phyloP scores from a whole-genome alignment of 2,329 filamentous ascomycete genomes.

The Pyrenochaeta sp. region DNA sequence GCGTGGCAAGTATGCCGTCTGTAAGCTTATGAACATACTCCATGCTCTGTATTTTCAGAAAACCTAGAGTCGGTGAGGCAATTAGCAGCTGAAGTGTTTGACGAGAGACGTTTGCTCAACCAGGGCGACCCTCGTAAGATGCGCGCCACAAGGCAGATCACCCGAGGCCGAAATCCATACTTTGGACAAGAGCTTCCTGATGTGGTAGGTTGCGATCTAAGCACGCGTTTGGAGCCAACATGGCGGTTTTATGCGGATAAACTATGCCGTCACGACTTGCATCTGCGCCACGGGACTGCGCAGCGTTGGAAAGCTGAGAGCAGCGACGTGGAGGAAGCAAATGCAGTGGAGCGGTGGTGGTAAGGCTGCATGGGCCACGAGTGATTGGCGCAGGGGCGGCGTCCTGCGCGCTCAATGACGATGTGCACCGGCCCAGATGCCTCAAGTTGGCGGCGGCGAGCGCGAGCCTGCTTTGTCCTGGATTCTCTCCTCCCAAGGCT shows the following conservation, averaged over 20 bases:
- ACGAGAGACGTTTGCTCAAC: too few relatives aligned
- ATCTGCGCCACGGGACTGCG: conserved; percentile 8
- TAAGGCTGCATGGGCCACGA: conserved; percentile 10
- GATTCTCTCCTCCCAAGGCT: conserved; percentile 16
- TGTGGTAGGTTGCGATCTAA: conserved; percentile 25
- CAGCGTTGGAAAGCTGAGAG: not conserved
- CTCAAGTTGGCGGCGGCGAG: conserved; percentile 16
- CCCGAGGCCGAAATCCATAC: conserved; percentile 30
- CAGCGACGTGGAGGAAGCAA: not conserved
- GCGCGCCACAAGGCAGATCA: conserved; percentile 33
- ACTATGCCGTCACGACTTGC: not conserved
- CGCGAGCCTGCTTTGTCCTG: conserved; percentile 19
- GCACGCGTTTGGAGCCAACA: conserved; percentile 7
- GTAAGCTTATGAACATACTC: too few relatives aligned
- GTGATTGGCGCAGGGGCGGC: conserved; percentile 35
- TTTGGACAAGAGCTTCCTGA: conserved; percentile 23
- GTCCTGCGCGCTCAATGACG: conserved; percentile 28
- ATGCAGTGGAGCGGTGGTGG: conserved; percentile 7
- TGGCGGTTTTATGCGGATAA: conserved; percentile 15
- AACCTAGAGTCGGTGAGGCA: not conserved
- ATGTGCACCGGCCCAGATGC: conserved; percentile 13
- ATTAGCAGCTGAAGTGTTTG: too few relatives aligned
- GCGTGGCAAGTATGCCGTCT: too few relatives aligned
- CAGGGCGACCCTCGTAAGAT: conserved; percentile 8
- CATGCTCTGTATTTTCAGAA: not conserved